Conservation (phyloP, 106 monocot genomes). For the Dendrobium chrysotoxum region DNA sequence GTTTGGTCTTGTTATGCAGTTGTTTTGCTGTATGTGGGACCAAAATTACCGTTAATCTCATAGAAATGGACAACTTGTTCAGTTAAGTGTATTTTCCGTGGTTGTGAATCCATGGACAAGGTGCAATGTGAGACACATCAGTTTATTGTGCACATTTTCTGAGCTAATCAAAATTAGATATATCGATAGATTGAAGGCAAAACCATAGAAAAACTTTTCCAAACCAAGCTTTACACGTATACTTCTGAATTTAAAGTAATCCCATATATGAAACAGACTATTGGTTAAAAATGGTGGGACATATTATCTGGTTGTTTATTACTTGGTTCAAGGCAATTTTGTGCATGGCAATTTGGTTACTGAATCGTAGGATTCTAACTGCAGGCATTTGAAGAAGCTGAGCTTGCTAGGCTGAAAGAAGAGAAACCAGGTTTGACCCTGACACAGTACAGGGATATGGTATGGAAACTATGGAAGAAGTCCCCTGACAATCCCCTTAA, state of each 20-base stretch:
- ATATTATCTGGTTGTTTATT: background rate
- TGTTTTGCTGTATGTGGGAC: no score
- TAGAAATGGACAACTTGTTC: no score
- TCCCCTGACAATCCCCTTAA: constrained; percentile 98
- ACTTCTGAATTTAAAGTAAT: background rate
- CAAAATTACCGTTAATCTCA: no score
- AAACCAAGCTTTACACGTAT: background rate
- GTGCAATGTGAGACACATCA: no score
- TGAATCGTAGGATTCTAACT: background rate
- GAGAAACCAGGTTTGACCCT: constrained; percentile 91
- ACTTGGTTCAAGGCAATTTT: background rate
- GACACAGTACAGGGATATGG: constrained; percentile 91
- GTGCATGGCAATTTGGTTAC: background rate
- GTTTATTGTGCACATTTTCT: background rate
- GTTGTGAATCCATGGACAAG: no score
- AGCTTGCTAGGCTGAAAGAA: constrained; percentile 84
- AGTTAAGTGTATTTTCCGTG: no score
- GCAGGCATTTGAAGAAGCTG: constrained; percentile 95
- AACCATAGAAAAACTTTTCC: background rate
- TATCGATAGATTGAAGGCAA: background rate
- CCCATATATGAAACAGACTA: background rate
- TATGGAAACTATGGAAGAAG: constrained; percentile 99
- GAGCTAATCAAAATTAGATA: background rate
- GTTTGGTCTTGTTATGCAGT: no score
- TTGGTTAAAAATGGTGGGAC: background rate